Conservation (phyloP, 148 eudicot species). For the Polygonum maritimum region DNA sequence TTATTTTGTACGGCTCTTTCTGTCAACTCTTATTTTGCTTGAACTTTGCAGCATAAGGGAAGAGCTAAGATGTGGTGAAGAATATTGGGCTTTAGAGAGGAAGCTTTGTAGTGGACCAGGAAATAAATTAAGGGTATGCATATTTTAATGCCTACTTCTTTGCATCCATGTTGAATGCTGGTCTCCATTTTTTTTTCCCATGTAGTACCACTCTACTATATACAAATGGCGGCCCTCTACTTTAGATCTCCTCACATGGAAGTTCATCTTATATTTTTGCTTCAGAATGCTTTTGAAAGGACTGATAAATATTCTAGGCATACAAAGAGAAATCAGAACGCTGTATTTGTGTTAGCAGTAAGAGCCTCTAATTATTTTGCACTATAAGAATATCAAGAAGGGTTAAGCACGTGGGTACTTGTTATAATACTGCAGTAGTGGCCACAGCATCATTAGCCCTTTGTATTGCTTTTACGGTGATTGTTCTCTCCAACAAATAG, state of each 20-base stretch:
- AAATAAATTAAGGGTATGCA: constrained; percentile 42
- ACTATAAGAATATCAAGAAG: no score
- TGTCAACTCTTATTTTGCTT: constrained; percentile 6
- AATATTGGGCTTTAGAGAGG: constrained; percentile 90
- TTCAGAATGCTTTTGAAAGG: not conserved
- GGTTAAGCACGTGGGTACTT: no score
- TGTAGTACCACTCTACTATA: not conserved
- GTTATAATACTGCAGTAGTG: not conserved
- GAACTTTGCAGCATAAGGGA: constrained; percentile 51
- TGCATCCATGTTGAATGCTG: not conserved
- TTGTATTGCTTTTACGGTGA: no score
- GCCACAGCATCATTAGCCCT: not conserved
- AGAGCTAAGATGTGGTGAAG: constrained; percentile 64
- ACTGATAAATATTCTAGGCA: not conserved
- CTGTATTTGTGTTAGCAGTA: not conserved
- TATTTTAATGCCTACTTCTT: not conserved
- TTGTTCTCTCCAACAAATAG: not conserved
- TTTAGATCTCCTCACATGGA: not conserved
- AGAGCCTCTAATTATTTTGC: no score
- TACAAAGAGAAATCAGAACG: not conserved
- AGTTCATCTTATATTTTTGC: not conserved
- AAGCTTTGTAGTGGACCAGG: constrained; percentile 59
- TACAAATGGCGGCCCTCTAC: not conserved
- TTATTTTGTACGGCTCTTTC: not conserved
- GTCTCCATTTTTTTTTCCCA: not conserved